Evolutionary conservation across 257 asterid genomes (phyloP).

Genomic region (Gardenia jasminoides): DNA sequence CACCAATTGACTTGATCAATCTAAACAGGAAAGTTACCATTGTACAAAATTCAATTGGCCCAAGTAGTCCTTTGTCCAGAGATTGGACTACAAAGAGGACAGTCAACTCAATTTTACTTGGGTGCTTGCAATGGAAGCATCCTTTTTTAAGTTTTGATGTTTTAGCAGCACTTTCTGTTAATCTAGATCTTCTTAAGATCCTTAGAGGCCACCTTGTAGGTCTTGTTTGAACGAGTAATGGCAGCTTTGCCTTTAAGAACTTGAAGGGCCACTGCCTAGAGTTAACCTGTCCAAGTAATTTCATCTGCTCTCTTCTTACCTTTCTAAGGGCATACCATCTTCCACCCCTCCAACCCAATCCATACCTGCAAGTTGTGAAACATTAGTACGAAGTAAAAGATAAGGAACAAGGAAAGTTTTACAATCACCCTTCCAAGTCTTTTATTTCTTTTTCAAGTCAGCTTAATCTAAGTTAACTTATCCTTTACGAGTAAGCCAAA

Average conservation of each 20-base stretch:
- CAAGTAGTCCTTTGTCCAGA: too few relatives aligned
- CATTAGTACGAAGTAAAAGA: neutral
- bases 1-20: too few relatives aligned
- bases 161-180: constrained; percentile 31
- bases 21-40: too few relatives aligned
- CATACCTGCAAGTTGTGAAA: constrained; percentile 44
- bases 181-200: constrained; percentile 58
- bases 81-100: too few relatives aligned
- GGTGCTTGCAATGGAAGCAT: neutral
- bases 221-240: constrained; percentile 51
- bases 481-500: neutral
- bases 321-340: constrained; percentile 60
- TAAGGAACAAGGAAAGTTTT: too few relatives aligned
- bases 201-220: constrained; percentile 62
- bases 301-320: constrained; percentile 47
- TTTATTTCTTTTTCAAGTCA: too few relatives aligned
- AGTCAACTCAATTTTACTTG: too few relatives aligned
- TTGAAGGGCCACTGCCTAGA: constrained; percentile 67
- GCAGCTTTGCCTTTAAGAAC: constrained; percentile 53
- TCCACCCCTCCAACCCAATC: constrained; percentile 93
- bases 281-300: constrained; percentile 56
- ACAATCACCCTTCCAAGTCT: neutral
- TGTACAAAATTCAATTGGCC: too few relatives aligned
- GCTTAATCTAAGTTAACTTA: neutral
- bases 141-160: constrained; percentile 29